phyloP scores from a whole-genome alignment of 306 rosid species.

The Malus sylvestris region DNA sequence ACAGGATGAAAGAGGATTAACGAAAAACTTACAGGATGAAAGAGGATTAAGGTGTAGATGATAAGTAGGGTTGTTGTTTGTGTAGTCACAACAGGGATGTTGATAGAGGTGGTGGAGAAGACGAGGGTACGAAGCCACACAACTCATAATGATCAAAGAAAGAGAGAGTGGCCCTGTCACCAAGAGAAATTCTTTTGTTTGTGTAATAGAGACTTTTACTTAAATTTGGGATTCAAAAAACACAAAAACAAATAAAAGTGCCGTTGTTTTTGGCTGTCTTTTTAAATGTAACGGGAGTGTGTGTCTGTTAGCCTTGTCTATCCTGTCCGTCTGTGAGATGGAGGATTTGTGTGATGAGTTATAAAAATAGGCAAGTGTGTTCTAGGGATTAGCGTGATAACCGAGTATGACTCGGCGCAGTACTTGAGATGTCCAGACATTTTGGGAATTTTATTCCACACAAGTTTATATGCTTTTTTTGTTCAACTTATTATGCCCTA shows the following conservation, averaged over 20 bases:
- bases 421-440: neutral
- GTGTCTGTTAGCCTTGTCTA: neutral
- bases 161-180: neutral
- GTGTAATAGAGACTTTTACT: neutral
- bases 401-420: neutral
- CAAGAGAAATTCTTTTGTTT: neutral
- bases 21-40: neutral
- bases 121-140: neutral
- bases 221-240: neutral
- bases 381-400: slow-evolving; percentile 11
- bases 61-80: neutral
- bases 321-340: neutral
- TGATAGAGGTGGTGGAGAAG: neutral
- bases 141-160: neutral
- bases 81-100: neutral
- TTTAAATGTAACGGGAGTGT: neutral
- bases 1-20: neutral
- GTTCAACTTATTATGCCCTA: neutral
- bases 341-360: neutral
- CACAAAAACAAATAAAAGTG: neutral
- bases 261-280: neutral
- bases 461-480: neutral
- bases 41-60: neutral
- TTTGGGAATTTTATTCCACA: neutral
- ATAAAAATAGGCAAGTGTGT: slow-evolving; percentile 6